Evolutionary conservation across 768 basidiomycete species (phyloP), one percentile per base, ranked within the genome.

Genomic region (Agrocybe chaxingu): DNA sequence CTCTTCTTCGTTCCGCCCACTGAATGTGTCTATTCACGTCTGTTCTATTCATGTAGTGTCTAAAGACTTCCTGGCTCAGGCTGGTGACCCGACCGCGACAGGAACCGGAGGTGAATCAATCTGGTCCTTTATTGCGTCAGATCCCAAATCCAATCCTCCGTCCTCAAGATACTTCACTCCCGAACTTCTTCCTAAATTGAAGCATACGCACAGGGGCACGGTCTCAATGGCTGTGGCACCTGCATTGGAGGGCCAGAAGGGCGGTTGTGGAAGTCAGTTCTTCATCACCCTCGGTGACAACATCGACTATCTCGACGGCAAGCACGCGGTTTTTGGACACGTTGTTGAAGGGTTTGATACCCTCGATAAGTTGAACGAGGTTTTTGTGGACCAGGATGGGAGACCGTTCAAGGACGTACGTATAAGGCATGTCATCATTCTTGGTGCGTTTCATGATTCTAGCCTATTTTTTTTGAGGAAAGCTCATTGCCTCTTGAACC

Each of bases 211-310:
- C 7, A 85, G 80, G 57, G 97, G 97, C 13, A 98, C 93, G 0
- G 89, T 99, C 11, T 98, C 94, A 0, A 98, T 98, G 97, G 97
- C 97, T 7, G 84, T 98, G 8, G 90, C 96, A 2, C 93, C 93
- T n/a, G 73, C 82, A 1, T 57, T 87, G 9, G 85, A 82, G 45
- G 82, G 78, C 3, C 72, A 80, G 42, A 70, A 72, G 54, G 75
- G 75, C 30, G 88, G 94, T 10, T 93, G 92, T 58, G 96, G 93
- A 8, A 90, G 88, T 59, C 97, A 98, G 62, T 99, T 98, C 75
- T 99, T 98, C 70, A 80, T 99, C 61, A 99, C 97, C 0, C 78
- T 99, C 2, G 85, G 77, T 8, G 89, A 95, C 58, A 83, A 84
- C 52, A 89, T 97, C 64, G 94, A 97, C 53, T 98, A 98, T 65